Evolutionary conservation across 495 filamentous ascomycete species (phyloP), one percentile per base, ranked within the genome.

Genomic region (Hypoxylon perforatum): DNA sequence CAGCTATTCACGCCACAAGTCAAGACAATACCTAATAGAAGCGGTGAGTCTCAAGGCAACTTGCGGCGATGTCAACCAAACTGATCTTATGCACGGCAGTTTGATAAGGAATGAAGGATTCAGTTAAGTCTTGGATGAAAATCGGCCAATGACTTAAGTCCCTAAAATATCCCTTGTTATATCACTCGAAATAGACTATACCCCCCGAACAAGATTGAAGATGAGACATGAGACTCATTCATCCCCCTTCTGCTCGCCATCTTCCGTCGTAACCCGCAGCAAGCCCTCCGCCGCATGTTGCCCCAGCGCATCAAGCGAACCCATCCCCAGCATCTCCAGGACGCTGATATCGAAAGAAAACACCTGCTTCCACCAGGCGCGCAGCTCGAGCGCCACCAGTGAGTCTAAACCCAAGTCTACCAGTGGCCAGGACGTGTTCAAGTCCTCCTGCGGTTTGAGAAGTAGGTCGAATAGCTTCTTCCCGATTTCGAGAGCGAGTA

Each of bases 301-400:
- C 11, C 61, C 52, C 3, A 63, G 52, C 18, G 61, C 61, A n/a
- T 63, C 61, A 0, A 74, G 49, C 10, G 59, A 69, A 0, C 69
- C 69, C 52, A 52, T 61, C 3, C 51, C 49, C 3, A 70, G 22
- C 57, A 76, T 71, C 49, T 74, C 73, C 10, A 75, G 54, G 0
- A 68, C 57, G 14, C 49, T 72, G 3, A 78, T 75, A 35, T 79
- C 70, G 12, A 78, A 63, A 0, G 67, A 53, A 21, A 79, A 74
- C 17, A 54, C 61, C 50, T 72, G 73, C 55, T 69, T 73, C 75
- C 76, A 80, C 81, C 82, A 85, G 4, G 71, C 76, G 8, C 80
- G 70, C 44, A 85, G 68, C 56, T 85, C 83, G 59, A 85, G 79
- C 4, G 77, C 74, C 5, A 85, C 75, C 10, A 85, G 68, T 0